phyloP scores from a whole-genome alignment of 345 rosid species.

The Cardamine resedifolia region DNA sequence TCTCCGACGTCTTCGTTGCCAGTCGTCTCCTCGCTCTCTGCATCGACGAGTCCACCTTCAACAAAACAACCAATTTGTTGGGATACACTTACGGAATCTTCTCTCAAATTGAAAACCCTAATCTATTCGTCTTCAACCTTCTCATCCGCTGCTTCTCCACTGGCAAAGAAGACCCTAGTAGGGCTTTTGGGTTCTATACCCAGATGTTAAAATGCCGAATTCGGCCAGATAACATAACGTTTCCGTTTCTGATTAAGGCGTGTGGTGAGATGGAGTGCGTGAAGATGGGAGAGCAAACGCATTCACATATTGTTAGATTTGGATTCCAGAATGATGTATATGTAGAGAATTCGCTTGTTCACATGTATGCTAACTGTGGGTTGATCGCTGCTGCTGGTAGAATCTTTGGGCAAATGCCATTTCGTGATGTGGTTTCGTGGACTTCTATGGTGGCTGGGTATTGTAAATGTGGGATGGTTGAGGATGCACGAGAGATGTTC shows the following conservation, averaged over 20 bases:
- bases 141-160: constrained; percentile 57
- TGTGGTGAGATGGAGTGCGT: constrained; percentile 45
- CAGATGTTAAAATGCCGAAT: constrained; percentile 41
- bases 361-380: constrained; percentile 61
- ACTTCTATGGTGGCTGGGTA: constrained; percentile 64
- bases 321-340: constrained; percentile 58
- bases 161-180: constrained; percentile 41
- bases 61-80: constrained; percentile 24
- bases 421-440: constrained; percentile 67
- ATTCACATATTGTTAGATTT: constrained; percentile 49
- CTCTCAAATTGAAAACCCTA: constrained; percentile 53
- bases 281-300: constrained; percentile 55
- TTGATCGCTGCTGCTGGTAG: constrained; percentile 48
- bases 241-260: constrained; percentile 63
- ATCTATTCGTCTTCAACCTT: constrained; percentile 57
- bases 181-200: constrained; percentile 47
- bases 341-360: constrained; percentile 64
- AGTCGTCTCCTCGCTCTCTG: constrained; percentile 59
- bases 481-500: constrained; percentile 58
- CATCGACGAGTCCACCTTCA: constrained; percentile 33
- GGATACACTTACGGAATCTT: constrained; percentile 51
- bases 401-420: constrained; percentile 41
- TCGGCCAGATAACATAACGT: constrained; percentile 65
- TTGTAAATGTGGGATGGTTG: constrained; percentile 46
- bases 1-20: constrained; percentile 56